phyloP scores from a whole-genome alignment of 169 alveolate genomes.

The Plasmodium billcollinsi region DNA sequence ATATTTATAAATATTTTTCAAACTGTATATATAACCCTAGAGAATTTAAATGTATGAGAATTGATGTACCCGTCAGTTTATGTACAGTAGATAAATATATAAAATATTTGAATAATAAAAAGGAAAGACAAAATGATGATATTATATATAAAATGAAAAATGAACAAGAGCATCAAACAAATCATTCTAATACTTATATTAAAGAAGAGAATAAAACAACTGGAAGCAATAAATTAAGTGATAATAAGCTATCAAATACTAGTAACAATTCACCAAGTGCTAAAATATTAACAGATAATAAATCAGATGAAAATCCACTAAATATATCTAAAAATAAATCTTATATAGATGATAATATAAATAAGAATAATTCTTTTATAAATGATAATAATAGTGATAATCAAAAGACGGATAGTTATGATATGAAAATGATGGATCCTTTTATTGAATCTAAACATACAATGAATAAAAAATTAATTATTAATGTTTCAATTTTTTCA shows the following conservation, averaged over 20 bases:
- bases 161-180: background rate
- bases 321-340: background rate
- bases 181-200: background rate
- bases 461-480: slow-evolving; percentile 51
- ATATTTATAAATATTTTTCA: slow-evolving; percentile 65
- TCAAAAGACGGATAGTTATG: background rate
- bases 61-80: slow-evolving; percentile 80
- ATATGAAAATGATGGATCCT: background rate
- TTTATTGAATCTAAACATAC: background rate
- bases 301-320: background rate
- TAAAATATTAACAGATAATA: background rate
- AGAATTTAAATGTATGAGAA: slow-evolving; percentile 85
- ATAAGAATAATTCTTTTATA: background rate
- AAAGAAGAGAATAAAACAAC: background rate
- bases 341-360: background rate
- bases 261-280: background rate
- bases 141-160: background rate
- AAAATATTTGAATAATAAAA: slow-evolving; percentile 9
- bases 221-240: background rate
- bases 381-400: slow-evolving; percentile 1
- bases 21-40: slow-evolving; percentile 82
- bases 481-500: slow-evolving; percentile 84
- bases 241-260: background rate
- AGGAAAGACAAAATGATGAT: background rate
- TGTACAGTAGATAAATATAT: slow-evolving; percentile 32